Conservation (phyloP, 139 green algal species). For the Diplosphaera chodatii region DNA sequence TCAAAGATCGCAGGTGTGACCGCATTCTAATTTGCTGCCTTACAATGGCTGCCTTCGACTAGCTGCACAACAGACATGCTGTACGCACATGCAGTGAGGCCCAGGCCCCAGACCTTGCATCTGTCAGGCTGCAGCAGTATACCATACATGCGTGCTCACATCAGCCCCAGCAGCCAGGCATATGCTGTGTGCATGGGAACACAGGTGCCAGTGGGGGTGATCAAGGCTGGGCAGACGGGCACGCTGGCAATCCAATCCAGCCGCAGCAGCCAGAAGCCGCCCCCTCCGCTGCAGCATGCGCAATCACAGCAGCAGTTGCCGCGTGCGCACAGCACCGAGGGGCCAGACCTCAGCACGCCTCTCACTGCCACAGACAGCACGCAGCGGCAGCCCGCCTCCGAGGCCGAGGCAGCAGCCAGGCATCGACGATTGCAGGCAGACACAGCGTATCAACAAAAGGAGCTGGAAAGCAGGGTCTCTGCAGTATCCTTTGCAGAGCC, state of each 20-base stretch:
- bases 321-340: too few relatives aligned
- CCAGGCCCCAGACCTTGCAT: too few relatives aligned
- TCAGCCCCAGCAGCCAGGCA: too few relatives aligned
- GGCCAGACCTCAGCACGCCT: too few relatives aligned
- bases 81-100: too few relatives aligned
- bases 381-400: background rate
- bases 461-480: background rate
- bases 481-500: background rate
- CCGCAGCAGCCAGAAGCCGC: background rate
- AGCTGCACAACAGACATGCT: too few relatives aligned
- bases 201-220: constrained; percentile 46
- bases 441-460: background rate
- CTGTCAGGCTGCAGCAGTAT: too few relatives aligned
- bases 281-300: background rate
- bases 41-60: too few relatives aligned
- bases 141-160: too few relatives aligned
- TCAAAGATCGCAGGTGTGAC: constrained; percentile 51
- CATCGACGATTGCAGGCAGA: background rate
- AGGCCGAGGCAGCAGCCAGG: background rate
- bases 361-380: background rate
- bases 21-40: too few relatives aligned
- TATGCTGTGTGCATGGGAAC: too few relatives aligned
- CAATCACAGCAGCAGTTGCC: background rate
- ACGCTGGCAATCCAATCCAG: constrained; percentile 29
- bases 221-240: constrained; percentile 54